A percentile compares a stretch with the other conserved stretches of the same genome.
Evolutionary conservation across 2,329 filamentous ascomycete genomes (phyloP).

Genomic region (Septoria petroselini): DNA sequence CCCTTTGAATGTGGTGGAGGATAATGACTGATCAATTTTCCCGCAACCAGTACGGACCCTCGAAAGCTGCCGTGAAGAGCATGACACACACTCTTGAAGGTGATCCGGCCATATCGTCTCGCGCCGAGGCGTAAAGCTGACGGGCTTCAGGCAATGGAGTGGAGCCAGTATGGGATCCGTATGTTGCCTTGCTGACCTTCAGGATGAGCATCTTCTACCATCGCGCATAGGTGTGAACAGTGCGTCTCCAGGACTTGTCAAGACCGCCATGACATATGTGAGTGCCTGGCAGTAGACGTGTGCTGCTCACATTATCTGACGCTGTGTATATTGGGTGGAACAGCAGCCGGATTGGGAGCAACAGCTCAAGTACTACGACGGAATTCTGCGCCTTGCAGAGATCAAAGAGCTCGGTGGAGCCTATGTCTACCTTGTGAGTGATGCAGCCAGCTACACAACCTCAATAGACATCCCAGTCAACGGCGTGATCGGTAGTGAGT

Average conservation of each 20-base stretch:
- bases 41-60: conserved; percentile 42
- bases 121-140: conserved; percentile 23
- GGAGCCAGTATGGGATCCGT: conserved; percentile 39
- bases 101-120: conserved; percentile 19
- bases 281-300: not conserved
- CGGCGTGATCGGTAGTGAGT: conserved; percentile 24
- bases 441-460: conserved; percentile 22
- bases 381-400: conserved; percentile 36
- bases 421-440: conserved; percentile 20
- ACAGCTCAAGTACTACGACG: conserved; percentile 22
- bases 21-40: conserved; percentile 29
- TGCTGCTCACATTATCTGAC: not conserved
- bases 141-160: conserved; percentile 39
- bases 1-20: conserved; percentile 33
- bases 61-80: conserved; percentile 44
- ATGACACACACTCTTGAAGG: conserved; percentile 42
- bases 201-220: too few relatives aligned
- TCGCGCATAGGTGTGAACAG: conserved; percentile 4
- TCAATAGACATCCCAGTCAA: conserved; percentile 22
- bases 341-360: conserved; percentile 28
- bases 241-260: conserved; percentile 15
- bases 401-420: conserved; percentile 14
- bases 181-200: too few relatives aligned
- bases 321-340: conserved; percentile 36
- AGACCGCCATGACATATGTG: conserved; percentile 17